Evolutionary conservation across 1,139 yeast species (phyloP), one percentile per base, ranked within the genome.

Genomic region (Saccharomycopsis crataegensis): DNA sequence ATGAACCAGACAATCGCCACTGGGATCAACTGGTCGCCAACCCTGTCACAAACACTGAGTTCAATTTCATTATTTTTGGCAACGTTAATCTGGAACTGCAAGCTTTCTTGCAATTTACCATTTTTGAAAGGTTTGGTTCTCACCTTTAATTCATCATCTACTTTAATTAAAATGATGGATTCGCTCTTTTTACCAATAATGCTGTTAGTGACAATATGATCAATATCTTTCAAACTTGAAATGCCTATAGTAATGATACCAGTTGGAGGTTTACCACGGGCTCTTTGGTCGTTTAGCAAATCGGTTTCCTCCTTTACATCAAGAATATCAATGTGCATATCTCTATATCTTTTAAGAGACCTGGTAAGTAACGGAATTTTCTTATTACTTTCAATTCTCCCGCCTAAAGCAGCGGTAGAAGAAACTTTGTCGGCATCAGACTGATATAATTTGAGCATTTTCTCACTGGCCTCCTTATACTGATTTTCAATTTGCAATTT

Each of bases 1-100:
- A 93, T 77, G 42, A 91, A 78, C 98, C 98, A 93, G 62, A 87
- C 81, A 46, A 93, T 76, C 3, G 96, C 99, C n/a, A 93, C 96
- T 0, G 99, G 98, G 6, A 86, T 81, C 56, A 75, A 70, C 48
- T 76, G 77, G 52, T 76, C 78, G 48, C 86, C 86, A 36, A 78
- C 71, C 61, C 84, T 84, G 67, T 93, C 99, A 67, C 85, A 89
- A 6, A 93, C 89, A 1, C 91, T 80, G 57, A 93, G 74, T 63
- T 91, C 97, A 49, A 91, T 76, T 70, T 93, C 99, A 65, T 91
- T 87, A 33, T 96, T 96, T 66, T 86, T 88, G 58, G 88, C 96
- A 43, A 93, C 88, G 49, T 81, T 82, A 58, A 93, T 78, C 54
- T 79, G 78, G 65, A 89, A 88, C 54, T 79, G 78, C 65, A 89